phyloP scores from a whole-genome alignment of 2,329 filamentous ascomycete genomes.

The Shiraia sp. region DNA sequence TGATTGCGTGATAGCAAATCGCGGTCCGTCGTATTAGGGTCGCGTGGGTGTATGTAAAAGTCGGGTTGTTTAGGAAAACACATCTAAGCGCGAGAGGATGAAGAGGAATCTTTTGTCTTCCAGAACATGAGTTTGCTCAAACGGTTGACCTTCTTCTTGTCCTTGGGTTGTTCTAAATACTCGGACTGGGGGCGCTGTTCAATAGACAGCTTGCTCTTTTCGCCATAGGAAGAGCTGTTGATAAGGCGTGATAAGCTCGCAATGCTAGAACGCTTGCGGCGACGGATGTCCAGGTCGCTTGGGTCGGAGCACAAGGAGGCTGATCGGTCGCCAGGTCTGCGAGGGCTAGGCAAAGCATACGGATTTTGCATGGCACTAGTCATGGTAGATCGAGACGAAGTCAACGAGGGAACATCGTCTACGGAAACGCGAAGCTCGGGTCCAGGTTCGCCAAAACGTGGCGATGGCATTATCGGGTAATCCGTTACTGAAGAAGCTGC shows the following conservation, averaged over 20 bases:
- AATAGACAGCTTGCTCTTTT: conserved; percentile 74
- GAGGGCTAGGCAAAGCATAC: conserved; percentile 44
- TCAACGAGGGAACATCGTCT: conserved; percentile 74
- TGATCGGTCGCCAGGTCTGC: conserved; percentile 48
- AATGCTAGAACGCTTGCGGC: conserved; percentile 73
- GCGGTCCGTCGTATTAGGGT: conserved; percentile 24
- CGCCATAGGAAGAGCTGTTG: conserved; percentile 66
- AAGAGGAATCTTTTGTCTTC: conserved; percentile 55
- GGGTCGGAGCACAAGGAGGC: conserved; percentile 48
- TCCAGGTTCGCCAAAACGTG: conserved; percentile 73
- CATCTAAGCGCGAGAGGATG: conserved; percentile 22
- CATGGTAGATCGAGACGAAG: conserved; percentile 78
- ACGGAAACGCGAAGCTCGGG: conserved; percentile 72
- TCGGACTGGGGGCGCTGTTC: conserved; percentile 57
- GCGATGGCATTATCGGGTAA: conserved; percentile 70
- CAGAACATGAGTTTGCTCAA: conserved; percentile 78
- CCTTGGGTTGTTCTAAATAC: conserved; percentile 63
- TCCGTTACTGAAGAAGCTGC: conserved; percentile 75
- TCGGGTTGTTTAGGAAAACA: conserved; percentile 7
- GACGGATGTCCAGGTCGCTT: conserved; percentile 54
- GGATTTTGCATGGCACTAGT: conserved; percentile 67
- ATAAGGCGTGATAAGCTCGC: conserved; percentile 77
- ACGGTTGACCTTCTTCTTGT: conserved; percentile 68
- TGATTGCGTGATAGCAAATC: conserved; percentile 14
- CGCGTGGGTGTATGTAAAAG: conserved; percentile 16